Base-by-base conservation (phyloP, 257 asterid genomes). In the Leonotis leonurus region DNA sequence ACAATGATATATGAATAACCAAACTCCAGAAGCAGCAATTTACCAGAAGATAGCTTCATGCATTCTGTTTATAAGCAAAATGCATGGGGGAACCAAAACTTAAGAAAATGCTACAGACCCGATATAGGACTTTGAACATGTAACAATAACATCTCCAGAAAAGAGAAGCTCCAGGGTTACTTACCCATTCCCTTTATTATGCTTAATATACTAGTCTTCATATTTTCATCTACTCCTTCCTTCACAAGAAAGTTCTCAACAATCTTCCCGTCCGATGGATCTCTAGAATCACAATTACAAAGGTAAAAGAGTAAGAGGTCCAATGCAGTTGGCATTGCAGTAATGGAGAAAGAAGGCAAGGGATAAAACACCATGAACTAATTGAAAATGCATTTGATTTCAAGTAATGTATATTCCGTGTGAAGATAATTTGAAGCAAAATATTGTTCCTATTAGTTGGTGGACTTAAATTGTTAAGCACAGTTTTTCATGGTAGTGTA, bases 121-220 rank as follows among this genome's bases (percentile, higher is more conserved):
- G 56, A 33, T 52, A n/a, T 13, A 46, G 65, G 24, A 13, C 18
- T 14, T 53, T 22, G 60, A 32, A 51, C 26, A 32, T 41, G 53
- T 17, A 56, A 74, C 45, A 44, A 53, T 9, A 20, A 14, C 25
- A 1, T 30, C 62, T 5, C 8, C 10, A 36, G 21, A 21, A 6
- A 2, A 8, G 8, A 37, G 13, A 46, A 45, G 32, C 59, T 9
- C 56, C 11, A 20, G 17, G 45, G 56, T 64, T 61, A 54, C 79
- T 30, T 68, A 89, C 99, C 96, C 94, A 89, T 93, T 76, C 87
- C 82, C 74, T 79, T 82, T 55, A 93, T 86, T 71, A 93, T 87
- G 78, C 76, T 69, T 69, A 93, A 77, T 65, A 85, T 72, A 71
- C 59, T 70, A 4, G 71, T 67, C 77, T 41, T 80, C 80, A 68